These are phyloP conservation scores for Xylariaceae sp. DNA, from an alignment of 2,329 filamentous ascomycete genomes.

Conservation along the genomic window DNA sequence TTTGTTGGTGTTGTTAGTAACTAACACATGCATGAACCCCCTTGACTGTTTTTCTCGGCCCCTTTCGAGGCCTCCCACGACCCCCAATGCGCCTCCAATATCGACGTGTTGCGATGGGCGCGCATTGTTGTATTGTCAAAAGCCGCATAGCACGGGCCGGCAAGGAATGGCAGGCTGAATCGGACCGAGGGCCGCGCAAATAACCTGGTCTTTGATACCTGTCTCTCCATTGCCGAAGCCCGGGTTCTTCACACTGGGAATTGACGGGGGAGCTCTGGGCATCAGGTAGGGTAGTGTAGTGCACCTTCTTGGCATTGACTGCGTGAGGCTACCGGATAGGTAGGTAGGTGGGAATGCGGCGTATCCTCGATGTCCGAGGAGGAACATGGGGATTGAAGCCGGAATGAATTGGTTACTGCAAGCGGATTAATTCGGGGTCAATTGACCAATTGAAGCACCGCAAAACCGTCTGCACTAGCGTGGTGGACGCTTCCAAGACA, in stretches of 20 bases:
- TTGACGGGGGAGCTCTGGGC: background rate
- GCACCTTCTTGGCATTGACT: background rate
- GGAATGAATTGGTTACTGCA: constrained; percentile 21
- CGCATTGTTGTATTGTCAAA: background rate
- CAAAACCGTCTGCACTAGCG: background rate
- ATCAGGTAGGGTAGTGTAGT: no score
- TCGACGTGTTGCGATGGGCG: background rate
- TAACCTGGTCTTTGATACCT: background rate
- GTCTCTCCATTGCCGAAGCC: background rate
- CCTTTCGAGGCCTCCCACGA: no score
- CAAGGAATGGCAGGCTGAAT: background rate
- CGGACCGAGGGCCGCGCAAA: background rate
- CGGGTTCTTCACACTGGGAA: background rate
- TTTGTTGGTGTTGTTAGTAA: no score
- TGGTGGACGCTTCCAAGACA: constrained; percentile 2
- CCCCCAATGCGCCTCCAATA: no score
- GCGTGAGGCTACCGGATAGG: background rate
- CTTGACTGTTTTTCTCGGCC: no score
- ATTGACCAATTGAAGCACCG: constrained; percentile 18
- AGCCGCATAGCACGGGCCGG: background rate
- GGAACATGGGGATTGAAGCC: constrained; percentile 19
- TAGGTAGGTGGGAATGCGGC: constrained; percentile 14
- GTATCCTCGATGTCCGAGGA: constrained; percentile 2
- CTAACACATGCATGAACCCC: no score
- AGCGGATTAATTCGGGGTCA: constrained; percentile 17